Evolutionary conservation across 208 protist species (phyloP).

Genomic region (Ichthyophonus hoferi): DNA sequence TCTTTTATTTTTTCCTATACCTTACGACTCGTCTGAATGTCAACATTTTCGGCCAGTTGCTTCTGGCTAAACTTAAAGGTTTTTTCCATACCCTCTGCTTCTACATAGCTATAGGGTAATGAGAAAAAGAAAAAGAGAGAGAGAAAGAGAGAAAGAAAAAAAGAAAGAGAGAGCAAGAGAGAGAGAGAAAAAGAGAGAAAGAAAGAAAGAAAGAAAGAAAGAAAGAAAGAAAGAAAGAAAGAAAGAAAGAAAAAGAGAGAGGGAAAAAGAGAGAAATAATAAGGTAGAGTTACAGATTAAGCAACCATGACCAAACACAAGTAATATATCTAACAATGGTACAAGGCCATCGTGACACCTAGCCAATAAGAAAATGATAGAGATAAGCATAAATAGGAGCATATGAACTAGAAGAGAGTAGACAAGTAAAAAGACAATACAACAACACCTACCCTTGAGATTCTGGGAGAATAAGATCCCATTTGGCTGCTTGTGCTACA

Average conservation of each 20-base stretch:
- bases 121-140: background rate
- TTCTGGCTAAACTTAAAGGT: conserved; percentile 82
- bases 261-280: background rate
- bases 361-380: background rate
- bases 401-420: background rate
- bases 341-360: no score
- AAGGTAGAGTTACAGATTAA: no score
- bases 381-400: background rate
- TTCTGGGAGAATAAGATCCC: conserved; percentile 29
- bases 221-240: conserved; percentile 7
- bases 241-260: background rate
- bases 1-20: no score
- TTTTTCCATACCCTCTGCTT: conserved; percentile 73
- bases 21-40: conserved; percentile 70
- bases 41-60: conserved; percentile 76
- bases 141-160: background rate
- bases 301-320: no score
- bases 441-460: background rate
- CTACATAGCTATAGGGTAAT: conserved; percentile 52
- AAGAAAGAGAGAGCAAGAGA: background rate
- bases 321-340: no score
- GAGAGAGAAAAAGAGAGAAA: background rate
- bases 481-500: background rate
- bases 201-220: background rate
- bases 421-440: background rate